These are phyloP conservation scores for Auxenochlorella pyrenoidosa DNA, from an alignment of 139 green algal species.

Conservation along the genomic window DNA sequence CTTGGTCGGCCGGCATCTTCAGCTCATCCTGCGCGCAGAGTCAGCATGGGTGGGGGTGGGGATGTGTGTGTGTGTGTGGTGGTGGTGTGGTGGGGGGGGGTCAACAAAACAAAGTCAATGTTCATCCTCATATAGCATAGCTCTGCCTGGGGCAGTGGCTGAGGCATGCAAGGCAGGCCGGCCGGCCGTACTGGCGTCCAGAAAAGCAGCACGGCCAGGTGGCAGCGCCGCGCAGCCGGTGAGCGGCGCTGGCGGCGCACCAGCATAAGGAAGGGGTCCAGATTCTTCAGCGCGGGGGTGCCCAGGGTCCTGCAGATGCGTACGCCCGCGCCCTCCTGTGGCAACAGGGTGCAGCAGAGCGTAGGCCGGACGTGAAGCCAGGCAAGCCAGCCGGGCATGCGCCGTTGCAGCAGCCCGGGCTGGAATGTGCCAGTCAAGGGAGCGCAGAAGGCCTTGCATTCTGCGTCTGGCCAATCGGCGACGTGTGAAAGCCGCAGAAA, in stretches of 20 bases:
- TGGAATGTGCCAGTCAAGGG: no score
- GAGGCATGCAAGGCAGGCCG: no score
- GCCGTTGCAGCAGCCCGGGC: no score
- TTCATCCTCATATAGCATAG: neutral
- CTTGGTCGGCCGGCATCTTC: slow-evolving; percentile 58
- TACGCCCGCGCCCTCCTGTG: slow-evolving; percentile 83
- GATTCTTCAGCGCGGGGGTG: slow-evolving; percentile 69
- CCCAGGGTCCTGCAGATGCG: slow-evolving; percentile 85
- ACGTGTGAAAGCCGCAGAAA: no score
- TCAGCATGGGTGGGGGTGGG: neutral
- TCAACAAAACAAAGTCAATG: no score
- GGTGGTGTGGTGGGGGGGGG: no score
- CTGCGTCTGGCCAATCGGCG: no score
- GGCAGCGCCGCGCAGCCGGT: no score
- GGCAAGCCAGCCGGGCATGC: no score
- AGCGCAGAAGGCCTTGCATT: no score
- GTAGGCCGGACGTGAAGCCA: neutral
- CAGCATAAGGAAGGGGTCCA: slow-evolving; percentile 89
- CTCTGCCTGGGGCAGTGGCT: no score
- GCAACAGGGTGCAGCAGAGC: slow-evolving; percentile 7
- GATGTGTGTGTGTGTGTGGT: no score
- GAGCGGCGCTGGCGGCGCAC: neutral
- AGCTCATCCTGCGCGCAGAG: slow-evolving; percentile 65
- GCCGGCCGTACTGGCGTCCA: neutral
- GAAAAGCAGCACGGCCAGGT: neutral